Base-by-base conservation (phyloP, 805 yeast species). In the Nakazawaea ishiwadae region DNA sequence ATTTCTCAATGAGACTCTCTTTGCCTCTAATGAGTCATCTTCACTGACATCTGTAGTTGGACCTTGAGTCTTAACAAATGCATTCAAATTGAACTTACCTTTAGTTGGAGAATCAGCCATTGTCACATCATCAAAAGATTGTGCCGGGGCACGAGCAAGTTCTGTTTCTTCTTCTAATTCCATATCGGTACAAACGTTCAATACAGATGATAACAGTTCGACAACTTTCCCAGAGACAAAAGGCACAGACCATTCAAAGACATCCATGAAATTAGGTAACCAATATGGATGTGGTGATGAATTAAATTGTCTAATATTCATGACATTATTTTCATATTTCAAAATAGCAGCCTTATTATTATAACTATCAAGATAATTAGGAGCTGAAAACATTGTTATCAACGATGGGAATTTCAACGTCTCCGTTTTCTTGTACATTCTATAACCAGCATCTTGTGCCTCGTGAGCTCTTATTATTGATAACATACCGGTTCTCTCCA, bases 221-320 rank as follows among this genome's bases (percentile, higher is more conserved):
- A 96, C 86, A 41, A 90, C 85, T 56, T 93, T 87, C 59, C 91
- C 96, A 16, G 97, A 98, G 18, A 93, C 97, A 67, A 93, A 91
- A 6, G 98, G 99, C 44, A 91, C 68, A 2, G 96, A 86, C 98
- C 98, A 93, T 9, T 96, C 84, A 62, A 91, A 91, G 5, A 91
- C 96, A 60, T 93, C 97, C 95, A 90, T 88, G 54, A 90, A 87
- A 60, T 89, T 89, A 6, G 98, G 98, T 51, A 93, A 70, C 88
- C 95, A 89, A 64, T 93, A 91, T 1, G 99, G 99, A 63, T 91
- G 98, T 4, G 96, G 95, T 21, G 89, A 80, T 54, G 82, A 66
- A 62, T 90, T 89, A 69, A 93, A 91, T 63, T 91, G 98, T 44
- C 97, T 77, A 44, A 91, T 91, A 62, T 91, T 93, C 93, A 91